These are phyloP conservation scores for Lachnellula occidentalis DNA, from an alignment of 2,329 filamentous ascomycete genomes.

Conservation along the genomic window DNA sequence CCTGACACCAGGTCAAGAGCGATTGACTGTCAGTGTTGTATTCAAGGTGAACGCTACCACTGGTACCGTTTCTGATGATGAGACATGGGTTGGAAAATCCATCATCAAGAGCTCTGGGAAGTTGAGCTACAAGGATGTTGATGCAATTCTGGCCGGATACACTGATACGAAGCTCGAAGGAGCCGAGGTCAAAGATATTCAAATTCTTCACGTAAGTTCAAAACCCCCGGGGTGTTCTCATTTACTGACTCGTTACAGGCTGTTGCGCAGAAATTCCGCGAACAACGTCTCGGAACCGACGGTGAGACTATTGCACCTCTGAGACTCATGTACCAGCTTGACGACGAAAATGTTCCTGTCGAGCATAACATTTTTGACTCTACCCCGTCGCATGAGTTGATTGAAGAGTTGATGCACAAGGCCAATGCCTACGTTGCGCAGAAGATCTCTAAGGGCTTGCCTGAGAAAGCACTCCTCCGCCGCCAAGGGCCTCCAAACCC, in stretches of 20 bases:
- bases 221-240: not conserved
- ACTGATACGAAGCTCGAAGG: conserved; percentile 57
- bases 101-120: conserved; percentile 90
- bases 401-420: conserved; percentile 93
- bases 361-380: conserved; percentile 96
- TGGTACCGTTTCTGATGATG: conserved; percentile 73
- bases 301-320: conserved; percentile 77
- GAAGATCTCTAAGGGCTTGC: conserved; percentile 70
- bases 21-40: conserved; percentile 86
- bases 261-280: conserved; percentile 84
- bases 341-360: conserved; percentile 96
- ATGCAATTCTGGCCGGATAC: conserved; percentile 67
- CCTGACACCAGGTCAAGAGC: conserved; percentile 77
- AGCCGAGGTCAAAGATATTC: conserved; percentile 69
- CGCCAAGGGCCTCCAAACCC: conserved; percentile 81
- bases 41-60: conserved; percentile 83
- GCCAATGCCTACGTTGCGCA: conserved; percentile 86
- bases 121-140: conserved; percentile 78
- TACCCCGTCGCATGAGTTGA: conserved; percentile 80
- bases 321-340: conserved; percentile 84
- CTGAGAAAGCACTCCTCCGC: conserved; percentile 88
- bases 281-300: conserved; percentile 76
- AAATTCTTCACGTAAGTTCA: conserved; percentile 63
- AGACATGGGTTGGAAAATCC: conserved; percentile 90
- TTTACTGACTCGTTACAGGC: conserved; percentile 41